Evolutionary conservation across 1,284 basidiomycete genomes (phyloP).

Genomic region (Athelia sp.): DNA sequence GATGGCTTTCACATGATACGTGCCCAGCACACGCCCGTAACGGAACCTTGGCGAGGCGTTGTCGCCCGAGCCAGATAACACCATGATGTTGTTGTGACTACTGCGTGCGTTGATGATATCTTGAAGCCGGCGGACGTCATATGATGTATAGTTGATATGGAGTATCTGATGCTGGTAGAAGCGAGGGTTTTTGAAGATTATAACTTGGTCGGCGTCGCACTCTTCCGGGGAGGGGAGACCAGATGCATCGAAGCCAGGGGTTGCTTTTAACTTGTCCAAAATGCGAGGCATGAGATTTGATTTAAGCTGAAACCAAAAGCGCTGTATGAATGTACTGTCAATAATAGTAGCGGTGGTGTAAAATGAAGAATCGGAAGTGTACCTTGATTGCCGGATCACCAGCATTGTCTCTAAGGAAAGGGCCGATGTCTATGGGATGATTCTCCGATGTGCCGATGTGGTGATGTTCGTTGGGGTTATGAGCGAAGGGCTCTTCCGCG

Average conservation of each 20-base stretch:
- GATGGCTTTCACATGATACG: not conserved
- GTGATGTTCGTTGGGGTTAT: conserved; percentile 8
- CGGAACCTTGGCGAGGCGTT: not conserved
- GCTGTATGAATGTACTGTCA: not conserved
- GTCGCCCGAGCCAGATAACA: not conserved
- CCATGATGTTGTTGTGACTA: not conserved
- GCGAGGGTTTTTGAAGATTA: not conserved
- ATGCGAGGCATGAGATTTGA: not conserved
- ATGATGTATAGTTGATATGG: not conserved
- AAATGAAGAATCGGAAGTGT: not conserved
- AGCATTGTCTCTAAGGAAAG: not conserved
- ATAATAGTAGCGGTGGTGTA: not conserved
- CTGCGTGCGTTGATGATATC: not conserved
- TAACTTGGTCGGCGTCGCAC: not conserved
- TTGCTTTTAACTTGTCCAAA: conserved; percentile 7
- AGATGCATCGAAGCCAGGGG: conserved; percentile 7
- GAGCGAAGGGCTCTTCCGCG: conserved; percentile 7
- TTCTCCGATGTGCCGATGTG: conserved; percentile 10
- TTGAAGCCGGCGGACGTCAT: not conserved
- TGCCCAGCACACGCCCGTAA: not conserved
- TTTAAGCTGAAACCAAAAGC: not conserved
- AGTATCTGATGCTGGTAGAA: not conserved
- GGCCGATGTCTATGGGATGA: not conserved
- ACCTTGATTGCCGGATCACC: not conserved
- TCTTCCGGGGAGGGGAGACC: conserved; percentile 8